Base-by-base conservation (phyloP, 306 rosid species). In the Vachellia collinsii region DNA sequence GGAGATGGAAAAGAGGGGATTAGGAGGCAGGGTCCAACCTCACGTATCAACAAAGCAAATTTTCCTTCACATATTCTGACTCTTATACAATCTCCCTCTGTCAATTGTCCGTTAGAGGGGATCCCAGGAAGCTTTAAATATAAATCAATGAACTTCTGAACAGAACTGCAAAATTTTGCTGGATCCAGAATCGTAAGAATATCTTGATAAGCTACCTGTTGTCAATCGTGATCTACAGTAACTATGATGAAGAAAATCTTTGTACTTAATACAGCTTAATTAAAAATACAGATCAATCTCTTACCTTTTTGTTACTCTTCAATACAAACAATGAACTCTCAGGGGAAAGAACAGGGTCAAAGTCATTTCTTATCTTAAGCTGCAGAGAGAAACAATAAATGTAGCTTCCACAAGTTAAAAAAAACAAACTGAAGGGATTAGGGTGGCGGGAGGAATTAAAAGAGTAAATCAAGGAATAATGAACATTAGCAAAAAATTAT, bases 331-430 rank as follows among this genome's bases (percentile, higher is more conserved):
- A 88, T 73, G 99, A 95, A 87, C 99, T 95, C 91, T 95, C 99
- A 0, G 99, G 98, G 72, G 99, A 95, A 84, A 95, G 89, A 80
- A 95, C 99, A 23, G 99, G 99, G 84, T 95, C 99, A 84, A 95
- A 95, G 91, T 95, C 99, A 82, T 95, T 95, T 84, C 99, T 95
- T 83, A 95, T 95, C 90, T 95, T 95, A 81, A 95, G 97, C 99
- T 95, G 98, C 88, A 87, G 22, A 73, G 51, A 74, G n/a, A 66
- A 67, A 82, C 51, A 69, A 16, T 62, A 78, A 8, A 67, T 51
- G 62, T 54, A 41, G 42, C 73, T 22, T 66, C 69, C n/a, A 64
- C 19, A 34, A 54, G 6, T 66, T 77, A 54, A 39, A 42, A 39
- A 76, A 68, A 39, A 6, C 77, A 72, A 81, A 62, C 70, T 44